Base-by-base conservation (phyloP, 805 yeast species). In the Lachancea sp. region DNA sequence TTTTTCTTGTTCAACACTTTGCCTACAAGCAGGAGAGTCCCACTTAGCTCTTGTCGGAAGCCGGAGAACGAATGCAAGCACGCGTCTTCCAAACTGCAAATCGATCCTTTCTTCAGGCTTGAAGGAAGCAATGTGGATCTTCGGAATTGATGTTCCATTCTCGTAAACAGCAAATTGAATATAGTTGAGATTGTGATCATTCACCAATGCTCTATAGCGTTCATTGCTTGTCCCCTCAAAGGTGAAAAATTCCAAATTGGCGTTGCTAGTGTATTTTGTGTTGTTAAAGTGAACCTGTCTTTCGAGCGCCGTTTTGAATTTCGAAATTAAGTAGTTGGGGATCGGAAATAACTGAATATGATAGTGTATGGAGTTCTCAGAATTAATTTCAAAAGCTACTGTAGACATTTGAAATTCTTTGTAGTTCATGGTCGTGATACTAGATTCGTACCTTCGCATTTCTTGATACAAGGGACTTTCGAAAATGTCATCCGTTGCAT, bases 51-150 rank as follows among this genome's bases (percentile, higher is more conserved):
- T 68, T 38, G 77, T 78, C 2, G 82, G 80, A 12, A 74, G 65
- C 32, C 70, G 75, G 36, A 88, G 55, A 2, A 80, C 60, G 46
- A 69, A 69, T 0, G 96, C 89, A 21, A 85, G 52, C 1, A 83
- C 88, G 52, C 87, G 71, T 56, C 97, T 69, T 1, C 95, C 95
- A 52, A 89, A 84, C 50, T 85, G 95, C 11, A 86, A 61, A 57
- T 89, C 96, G 7, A 87, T 62, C 9, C 69, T 49, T 38, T 67
- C 67, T 3, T 54, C 53, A 3, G 52, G 46, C 1, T 57, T 55
- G 34, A 65, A 64, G 1, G 52, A 43, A 22, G 65, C 55, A 2
- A 67, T 30, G 40, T 50, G 64, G 8, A 62, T 53, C n/a, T 50
- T 56, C 7, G 67, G 64, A 18, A 45, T 45, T 3, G 48, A 36